These are phyloP conservation scores for Aspergillus thermomutatus DNA, from an alignment of 2,329 filamentous ascomycete species.

Conservation along the genomic window DNA sequence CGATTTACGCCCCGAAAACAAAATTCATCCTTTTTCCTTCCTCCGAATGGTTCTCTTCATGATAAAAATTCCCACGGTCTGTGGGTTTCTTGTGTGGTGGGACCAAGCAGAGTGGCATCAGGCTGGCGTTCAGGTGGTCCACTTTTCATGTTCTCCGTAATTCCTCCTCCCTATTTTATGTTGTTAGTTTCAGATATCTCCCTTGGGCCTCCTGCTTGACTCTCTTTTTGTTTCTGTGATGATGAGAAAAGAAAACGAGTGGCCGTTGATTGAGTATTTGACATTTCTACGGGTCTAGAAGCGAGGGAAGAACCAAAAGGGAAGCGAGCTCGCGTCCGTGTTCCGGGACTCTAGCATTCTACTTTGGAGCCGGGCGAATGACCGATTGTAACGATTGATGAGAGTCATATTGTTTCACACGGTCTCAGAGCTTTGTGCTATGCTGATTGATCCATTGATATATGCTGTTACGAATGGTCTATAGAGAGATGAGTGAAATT, in stretches of 20 bases:
- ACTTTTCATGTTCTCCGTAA: constrained; percentile 25
- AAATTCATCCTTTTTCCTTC: constrained; percentile 29
- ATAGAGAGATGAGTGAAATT: constrained; percentile 36
- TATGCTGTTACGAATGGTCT: constrained; percentile 41
- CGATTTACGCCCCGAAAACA: constrained; percentile 10
- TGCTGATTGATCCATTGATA: constrained; percentile 27
- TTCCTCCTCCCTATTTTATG: neutral
- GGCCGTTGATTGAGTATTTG: neutral
- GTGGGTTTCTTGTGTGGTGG: constrained; percentile 29
- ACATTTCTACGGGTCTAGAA: neutral
- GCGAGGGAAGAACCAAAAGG: constrained; percentile 1
- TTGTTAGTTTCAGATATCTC: constrained; percentile 1
- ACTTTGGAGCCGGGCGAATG: neutral
- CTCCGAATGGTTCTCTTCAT: constrained; percentile 32
- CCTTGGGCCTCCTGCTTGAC: neutral
- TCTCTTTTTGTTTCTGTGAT: neutral
- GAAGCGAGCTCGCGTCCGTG: neutral
- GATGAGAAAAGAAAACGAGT: neutral
- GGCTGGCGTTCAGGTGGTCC: constrained; percentile 43
- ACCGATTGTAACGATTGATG: neutral
- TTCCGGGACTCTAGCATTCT: neutral
- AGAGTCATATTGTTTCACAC: neutral
- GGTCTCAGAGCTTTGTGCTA: constrained; percentile 8
- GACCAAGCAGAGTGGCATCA: constrained; percentile 40
- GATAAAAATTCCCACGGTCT: constrained; percentile 29